Base-by-base conservation (phyloP, 2,329 filamentous ascomycete species). In the Escovopsis sp. region DNA sequence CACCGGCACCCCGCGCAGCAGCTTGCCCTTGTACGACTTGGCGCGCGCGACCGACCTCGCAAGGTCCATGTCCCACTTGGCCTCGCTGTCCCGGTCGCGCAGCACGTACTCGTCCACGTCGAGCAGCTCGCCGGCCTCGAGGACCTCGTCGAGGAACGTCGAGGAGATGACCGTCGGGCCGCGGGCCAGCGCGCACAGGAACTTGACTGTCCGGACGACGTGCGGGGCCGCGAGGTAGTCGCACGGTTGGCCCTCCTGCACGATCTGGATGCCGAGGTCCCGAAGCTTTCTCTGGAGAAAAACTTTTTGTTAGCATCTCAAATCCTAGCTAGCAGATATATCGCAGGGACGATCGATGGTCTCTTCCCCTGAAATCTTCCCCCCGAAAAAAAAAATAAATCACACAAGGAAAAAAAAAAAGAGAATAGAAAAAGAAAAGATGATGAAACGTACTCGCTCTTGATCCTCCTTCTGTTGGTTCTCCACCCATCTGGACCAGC, bases 201-300 rank as follows among this genome's bases (percentile, higher is more conserved):
- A 98, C 56, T 98, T 98, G 57, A 85, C 79, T 0, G 91, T 98
- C 32, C 91, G 81, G 30, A 95, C 76, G 46, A 96, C 77, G 35
- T 78, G 74, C 1, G 89, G 91, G 4, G 89, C 89, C 30, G 86
- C 87, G 10, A 98, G 74, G 57, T 94, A 84, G 52, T 89, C 84
- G 57, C 85, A 91, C 36, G 76, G 72, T 38, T 75, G 73, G 24
- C 78, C 77, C 54, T 94, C 84, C 51, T 81, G 72, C 5, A 85
- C 81, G 16, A 94, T 75, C 50, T 79, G 71, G 43, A 98, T 84
- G 7, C 91, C 91, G 31, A 96, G 65, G 37, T 82, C 76, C 45
- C 88, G 82, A 42, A 98, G 70, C 63, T 82, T 82, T 64, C 72
- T 79, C 85, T 93, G 52, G 46, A 42, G 10, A 44, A 39, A 30